Conservation (phyloP, 2,329 filamentous ascomycete genomes). For the Geosmithia flava region DNA sequence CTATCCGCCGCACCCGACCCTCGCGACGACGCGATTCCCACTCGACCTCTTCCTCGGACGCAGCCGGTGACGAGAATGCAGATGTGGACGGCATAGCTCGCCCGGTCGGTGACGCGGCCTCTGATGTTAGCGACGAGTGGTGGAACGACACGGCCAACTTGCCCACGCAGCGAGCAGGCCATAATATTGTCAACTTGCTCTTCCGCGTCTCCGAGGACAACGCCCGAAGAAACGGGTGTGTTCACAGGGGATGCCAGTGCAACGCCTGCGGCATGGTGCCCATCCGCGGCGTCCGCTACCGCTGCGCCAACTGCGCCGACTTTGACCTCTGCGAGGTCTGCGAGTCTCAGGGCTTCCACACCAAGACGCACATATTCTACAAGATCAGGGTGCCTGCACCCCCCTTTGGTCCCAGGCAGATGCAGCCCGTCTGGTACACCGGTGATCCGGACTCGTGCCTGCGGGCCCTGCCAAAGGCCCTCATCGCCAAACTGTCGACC, state of each 20-base stretch:
- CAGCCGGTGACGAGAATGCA: constrained; percentile 30
- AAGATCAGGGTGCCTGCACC: constrained; percentile 87
- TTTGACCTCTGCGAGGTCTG: constrained; percentile 93
- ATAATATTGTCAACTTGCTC: constrained; percentile 73
- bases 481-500: constrained; percentile 56
- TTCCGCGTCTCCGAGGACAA: constrained; percentile 94
- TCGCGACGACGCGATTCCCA: constrained; percentile 18
- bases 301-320: constrained; percentile 90
- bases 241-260: constrained; percentile 86
- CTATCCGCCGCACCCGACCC: constrained; percentile 40
- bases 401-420: constrained; percentile 68
- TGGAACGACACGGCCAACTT: constrained; percentile 31
- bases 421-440: constrained; percentile 76
- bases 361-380: constrained; percentile 91
- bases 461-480: constrained; percentile 49
- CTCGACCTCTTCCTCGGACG: constrained; percentile 28
- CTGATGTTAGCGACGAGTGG: constrained; percentile 32
- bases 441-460: constrained; percentile 67
- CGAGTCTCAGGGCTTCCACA: constrained; percentile 66
- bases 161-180: constrained; percentile 43
- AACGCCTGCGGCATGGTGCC: constrained; percentile 81
- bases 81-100: constrained; percentile 15
- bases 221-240: constrained; percentile 73
- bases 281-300: constrained; percentile 84
- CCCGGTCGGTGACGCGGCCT: constrained; percentile 22